Percentiles rank a stretch among this genome's conserved stretches.
These are phyloP conservation scores for Cryptococcus depauperatus DNA, from an alignment of 1,284 basidiomycete genomes.

Conservation along the genomic window DNA sequence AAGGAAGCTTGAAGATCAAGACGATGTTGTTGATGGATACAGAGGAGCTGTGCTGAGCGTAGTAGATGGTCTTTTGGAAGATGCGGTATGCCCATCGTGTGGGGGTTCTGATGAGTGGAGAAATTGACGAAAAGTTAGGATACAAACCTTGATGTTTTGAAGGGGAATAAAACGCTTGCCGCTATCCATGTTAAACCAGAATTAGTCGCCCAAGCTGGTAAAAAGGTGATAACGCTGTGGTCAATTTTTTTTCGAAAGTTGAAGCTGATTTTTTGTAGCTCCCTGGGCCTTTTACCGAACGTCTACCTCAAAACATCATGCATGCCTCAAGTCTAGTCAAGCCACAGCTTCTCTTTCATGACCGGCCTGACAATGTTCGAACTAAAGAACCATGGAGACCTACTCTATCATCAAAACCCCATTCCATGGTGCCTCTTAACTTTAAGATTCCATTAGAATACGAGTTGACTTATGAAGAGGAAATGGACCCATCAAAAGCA, in stretches of 20 bases:
- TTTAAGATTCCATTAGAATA: constrained; percentile 18
- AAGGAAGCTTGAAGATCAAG: constrained; percentile 53
- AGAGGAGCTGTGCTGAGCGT: constrained; percentile 63
- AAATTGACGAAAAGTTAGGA: no score
- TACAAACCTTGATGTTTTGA: constrained; percentile 66
- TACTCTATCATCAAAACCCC: constrained; percentile 56
- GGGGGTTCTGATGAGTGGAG: constrained; percentile 1
- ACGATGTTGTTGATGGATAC: constrained; percentile 76
- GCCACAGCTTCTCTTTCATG: constrained; percentile 66
- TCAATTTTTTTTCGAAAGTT: background rate
- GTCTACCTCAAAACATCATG: constrained; percentile 48
- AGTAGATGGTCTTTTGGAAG: constrained; percentile 77
- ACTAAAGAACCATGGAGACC: constrained; percentile 54
- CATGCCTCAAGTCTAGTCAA: constrained; percentile 65
- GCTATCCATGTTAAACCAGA: constrained; percentile 33
- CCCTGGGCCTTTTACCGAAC: constrained; percentile 26
- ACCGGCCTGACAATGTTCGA: constrained; percentile 53
- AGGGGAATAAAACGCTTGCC: constrained; percentile 60
- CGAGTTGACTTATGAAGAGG: constrained; percentile 15
- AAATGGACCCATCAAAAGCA: constrained; percentile 10
- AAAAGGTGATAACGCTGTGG: constrained; percentile 21
- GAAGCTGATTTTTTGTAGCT: constrained; percentile 14
- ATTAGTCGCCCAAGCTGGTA: constrained; percentile 19
- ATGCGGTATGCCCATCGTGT: constrained; percentile 54
- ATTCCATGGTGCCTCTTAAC: constrained; percentile 68